phyloP scores from a whole-genome alignment of 2,329 filamentous ascomycete genomes.

The Xylaria sp. region DNA sequence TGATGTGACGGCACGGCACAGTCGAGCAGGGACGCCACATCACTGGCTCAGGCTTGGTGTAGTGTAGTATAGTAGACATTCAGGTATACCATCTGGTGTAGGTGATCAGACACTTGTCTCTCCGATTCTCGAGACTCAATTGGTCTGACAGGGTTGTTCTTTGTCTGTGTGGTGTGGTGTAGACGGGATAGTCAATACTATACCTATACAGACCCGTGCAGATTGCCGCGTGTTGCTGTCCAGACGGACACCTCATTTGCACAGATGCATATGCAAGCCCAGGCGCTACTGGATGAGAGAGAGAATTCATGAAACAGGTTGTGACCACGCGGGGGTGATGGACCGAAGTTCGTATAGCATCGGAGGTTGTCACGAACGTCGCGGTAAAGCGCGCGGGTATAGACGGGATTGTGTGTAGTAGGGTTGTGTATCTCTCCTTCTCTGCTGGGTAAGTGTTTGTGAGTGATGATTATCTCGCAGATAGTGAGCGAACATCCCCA shows the following conservation, averaged over 20 bases:
- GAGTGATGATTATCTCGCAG: too few species aligned
- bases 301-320: constrained; percentile 11
- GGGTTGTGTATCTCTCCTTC: too few species aligned
- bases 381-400: too few species aligned
- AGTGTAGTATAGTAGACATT: neutral
- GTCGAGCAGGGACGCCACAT: neutral
- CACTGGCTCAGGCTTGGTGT: neutral
- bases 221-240: neutral
- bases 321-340: neutral
- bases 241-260: neutral
- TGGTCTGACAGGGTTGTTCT: neutral
- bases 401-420: too few species aligned
- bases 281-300: constrained; percentile 16
- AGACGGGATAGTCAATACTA: neutral
- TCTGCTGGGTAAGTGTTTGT: too few species aligned
- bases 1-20: constrained; percentile 6
- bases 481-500: too few species aligned
- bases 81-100: neutral
- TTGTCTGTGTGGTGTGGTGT: neutral
- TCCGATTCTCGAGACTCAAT: neutral
- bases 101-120: constrained; percentile 5
- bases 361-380: neutral
- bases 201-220: constrained; percentile 5
- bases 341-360: neutral
- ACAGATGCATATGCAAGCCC: constrained; percentile 7